Percentiles rank a stretch among this genome's conserved stretches.
Evolutionary conservation across 345 rosid genomes (phyloP).

Genomic region (Trapa incisa): DNA sequence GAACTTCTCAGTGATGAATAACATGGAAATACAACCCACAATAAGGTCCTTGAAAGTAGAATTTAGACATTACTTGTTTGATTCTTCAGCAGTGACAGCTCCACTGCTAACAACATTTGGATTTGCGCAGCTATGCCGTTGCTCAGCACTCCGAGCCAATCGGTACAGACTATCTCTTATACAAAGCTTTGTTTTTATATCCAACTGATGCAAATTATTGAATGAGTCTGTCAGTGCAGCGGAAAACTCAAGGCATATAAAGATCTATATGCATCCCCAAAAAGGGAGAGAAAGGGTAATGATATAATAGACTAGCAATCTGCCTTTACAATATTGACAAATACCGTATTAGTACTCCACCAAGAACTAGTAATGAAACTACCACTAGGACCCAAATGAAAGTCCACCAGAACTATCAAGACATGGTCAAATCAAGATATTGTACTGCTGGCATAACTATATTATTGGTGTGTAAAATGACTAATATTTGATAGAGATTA

Average conservation of each 20-base stretch:
- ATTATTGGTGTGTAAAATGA: not conserved
- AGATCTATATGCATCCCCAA: not conserved
- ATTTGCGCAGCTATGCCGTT: slow-evolving; percentile 42
- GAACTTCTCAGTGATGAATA: not conserved
- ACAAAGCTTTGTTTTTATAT: slow-evolving; percentile 75
- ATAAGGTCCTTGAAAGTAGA: too few relatives aligned
- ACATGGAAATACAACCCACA: not conserved
- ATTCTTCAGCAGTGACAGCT: slow-evolving; percentile 33
- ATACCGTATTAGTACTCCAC: too few relatives aligned
- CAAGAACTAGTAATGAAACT: too few relatives aligned
- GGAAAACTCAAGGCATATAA: not conserved
- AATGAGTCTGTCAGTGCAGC: not conserved
- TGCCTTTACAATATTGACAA: not conserved
- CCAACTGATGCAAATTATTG: slow-evolving; percentile 41
- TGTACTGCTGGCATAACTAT: not conserved
- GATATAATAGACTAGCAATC: not conserved
- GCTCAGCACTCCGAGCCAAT: slow-evolving; percentile 83
- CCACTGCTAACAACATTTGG: slow-evolving; percentile 26
- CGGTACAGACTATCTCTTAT: slow-evolving; percentile 90
- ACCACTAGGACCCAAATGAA: not conserved
- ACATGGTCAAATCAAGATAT: not conserved
- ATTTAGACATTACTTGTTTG: slow-evolving; percentile 34
- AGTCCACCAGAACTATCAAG: not conserved
- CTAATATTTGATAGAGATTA: not conserved
- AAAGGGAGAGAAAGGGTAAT: not conserved